Conservation (phyloP, 371 early-diverging fungal genomes). For the Mortierella sp. region DNA sequence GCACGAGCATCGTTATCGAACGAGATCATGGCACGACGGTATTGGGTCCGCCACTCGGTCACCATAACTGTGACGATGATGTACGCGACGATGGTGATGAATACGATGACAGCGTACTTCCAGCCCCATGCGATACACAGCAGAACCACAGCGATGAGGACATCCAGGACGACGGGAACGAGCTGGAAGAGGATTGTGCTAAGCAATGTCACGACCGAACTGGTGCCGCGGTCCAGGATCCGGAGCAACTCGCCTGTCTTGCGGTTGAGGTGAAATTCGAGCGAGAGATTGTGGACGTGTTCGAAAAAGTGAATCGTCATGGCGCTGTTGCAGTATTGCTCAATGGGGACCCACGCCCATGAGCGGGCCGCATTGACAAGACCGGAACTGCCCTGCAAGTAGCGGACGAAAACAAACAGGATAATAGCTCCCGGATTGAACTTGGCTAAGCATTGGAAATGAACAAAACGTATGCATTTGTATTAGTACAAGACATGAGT, state of each 20-base stretch:
- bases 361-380: constrained; percentile 83
- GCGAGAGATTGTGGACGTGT: constrained; percentile 85
- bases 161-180: constrained; percentile 90
- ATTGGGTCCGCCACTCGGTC: constrained; percentile 94
- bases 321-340: constrained; percentile 87
- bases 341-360: constrained; percentile 92
- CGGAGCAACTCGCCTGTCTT: constrained; percentile 94
- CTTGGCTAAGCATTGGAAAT: neutral
- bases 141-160: constrained; percentile 80
- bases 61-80: constrained; percentile 83
- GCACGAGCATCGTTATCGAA: constrained; percentile 82
- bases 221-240: constrained; percentile 90
- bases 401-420: constrained; percentile 78
- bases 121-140: constrained; percentile 79
- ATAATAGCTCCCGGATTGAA: constrained; percentile 36
- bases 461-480: neutral
- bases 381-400: constrained; percentile 87
- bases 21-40: constrained; percentile 81
- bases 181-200: constrained; percentile 90
- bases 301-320: constrained; percentile 88
- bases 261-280: constrained; percentile 91
- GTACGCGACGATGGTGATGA: constrained; percentile 89
- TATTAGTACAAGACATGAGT: neutral
- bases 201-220: constrained; percentile 82
- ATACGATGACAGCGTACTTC: constrained; percentile 84